phyloP scores from a whole-genome alignment of 1,139 yeast species.

The Pichia sp. region DNA sequence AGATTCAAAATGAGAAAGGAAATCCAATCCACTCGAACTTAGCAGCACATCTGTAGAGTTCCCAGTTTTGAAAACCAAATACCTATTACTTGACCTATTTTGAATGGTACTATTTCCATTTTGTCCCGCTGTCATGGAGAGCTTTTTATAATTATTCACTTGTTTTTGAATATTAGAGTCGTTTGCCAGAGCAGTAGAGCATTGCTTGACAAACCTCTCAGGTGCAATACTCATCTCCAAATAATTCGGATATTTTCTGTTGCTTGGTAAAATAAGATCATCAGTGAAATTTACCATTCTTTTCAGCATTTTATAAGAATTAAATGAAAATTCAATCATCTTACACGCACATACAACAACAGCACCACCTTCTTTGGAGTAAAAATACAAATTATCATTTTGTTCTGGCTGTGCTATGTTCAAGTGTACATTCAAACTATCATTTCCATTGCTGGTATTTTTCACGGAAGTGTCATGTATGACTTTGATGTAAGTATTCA shows the following conservation, averaged over 20 bases:
- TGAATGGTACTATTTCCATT: background rate
- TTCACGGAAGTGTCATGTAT: slow-evolving; percentile 40
- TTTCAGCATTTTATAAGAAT: slow-evolving; percentile 36
- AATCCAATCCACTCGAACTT: slow-evolving; percentile 56
- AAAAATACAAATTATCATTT: slow-evolving; percentile 40
- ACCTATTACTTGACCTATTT: slow-evolving; percentile 38
- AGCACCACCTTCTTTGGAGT: slow-evolving; percentile 64
- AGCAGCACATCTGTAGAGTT: slow-evolving; percentile 49
- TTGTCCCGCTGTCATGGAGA: slow-evolving; percentile 8
- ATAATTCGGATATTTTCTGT: slow-evolving; percentile 73
- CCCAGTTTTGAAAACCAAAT: slow-evolving; percentile 60
- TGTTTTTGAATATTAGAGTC: slow-evolving; percentile 35
- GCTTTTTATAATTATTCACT: slow-evolving; percentile 21
- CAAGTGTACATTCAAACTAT: background rate
- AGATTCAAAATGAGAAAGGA: slow-evolving; percentile 35
- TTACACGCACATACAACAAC: slow-evolving; percentile 58
- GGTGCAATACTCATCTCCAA: slow-evolving; percentile 55
- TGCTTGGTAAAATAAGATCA: slow-evolving; percentile 64
- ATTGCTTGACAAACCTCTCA: slow-evolving; percentile 54
- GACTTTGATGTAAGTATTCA: slow-evolving; percentile 61
- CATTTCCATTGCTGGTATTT: slow-evolving; percentile 19
- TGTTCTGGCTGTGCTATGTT: background rate
- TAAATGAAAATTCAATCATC: slow-evolving; percentile 58
- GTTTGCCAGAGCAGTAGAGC: slow-evolving; percentile 59
- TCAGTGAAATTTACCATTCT: slow-evolving; percentile 49